Evolutionary conservation across 768 basidiomycete species (phyloP).

Genomic region (Pleurotus djamor): DNA sequence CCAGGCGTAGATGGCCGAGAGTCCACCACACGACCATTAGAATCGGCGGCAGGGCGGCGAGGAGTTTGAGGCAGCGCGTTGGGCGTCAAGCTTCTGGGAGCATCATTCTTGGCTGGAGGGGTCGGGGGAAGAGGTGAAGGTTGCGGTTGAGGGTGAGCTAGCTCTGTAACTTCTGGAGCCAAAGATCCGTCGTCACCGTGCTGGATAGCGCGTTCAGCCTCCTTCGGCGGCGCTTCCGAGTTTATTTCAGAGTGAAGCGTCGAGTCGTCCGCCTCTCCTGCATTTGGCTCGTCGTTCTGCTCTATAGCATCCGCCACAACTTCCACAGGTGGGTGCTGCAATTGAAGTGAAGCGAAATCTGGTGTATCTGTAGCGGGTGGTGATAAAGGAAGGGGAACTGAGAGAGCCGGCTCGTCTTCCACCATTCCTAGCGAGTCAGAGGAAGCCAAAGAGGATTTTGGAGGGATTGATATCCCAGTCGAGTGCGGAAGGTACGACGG

Average conservation of each 20-base stretch:
- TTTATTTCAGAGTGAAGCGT: too few species aligned
- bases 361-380: not conserved
- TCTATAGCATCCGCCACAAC: not conserved
- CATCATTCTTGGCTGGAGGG: not conserved
- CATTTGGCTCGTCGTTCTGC: too few species aligned
- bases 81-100: not conserved
- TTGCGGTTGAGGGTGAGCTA: not conserved
- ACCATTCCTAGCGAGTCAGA: not conserved
- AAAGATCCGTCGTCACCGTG: too few species aligned
- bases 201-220: too few species aligned
- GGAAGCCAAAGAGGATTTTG: not conserved
- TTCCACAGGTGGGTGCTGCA: not conserved
- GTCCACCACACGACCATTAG: conserved; percentile 6
- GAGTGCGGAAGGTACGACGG: not conserved
- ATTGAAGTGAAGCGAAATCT: not conserved
- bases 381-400: conserved; percentile 1
- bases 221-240: too few species aligned
- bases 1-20: conserved; percentile 2
- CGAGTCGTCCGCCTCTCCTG: too few species aligned
- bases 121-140: conserved; percentile 5
- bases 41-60: not conserved
- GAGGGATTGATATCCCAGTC: not conserved
- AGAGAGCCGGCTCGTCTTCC: conserved; percentile 5
- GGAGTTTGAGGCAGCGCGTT: not conserved
- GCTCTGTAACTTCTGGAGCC: not conserved